phyloP scores from a whole-genome alignment of 2,329 filamentous ascomycete genomes.

The Polychaeton citri region DNA sequence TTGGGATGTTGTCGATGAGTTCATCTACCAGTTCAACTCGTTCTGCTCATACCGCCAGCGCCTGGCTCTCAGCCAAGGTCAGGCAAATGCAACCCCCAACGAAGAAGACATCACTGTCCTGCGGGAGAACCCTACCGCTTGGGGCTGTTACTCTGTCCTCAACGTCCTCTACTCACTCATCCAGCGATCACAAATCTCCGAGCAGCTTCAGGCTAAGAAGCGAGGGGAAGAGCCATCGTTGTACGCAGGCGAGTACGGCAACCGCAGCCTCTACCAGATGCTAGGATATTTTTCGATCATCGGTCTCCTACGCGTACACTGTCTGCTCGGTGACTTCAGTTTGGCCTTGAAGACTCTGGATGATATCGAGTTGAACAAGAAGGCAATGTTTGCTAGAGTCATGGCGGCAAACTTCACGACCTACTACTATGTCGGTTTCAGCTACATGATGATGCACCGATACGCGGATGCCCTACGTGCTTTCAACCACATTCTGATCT shows the following conservation, averaged over 20 bases:
- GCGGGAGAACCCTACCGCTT: conserved; percentile 94
- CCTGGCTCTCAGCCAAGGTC: conserved; percentile 53
- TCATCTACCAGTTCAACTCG: conserved; percentile 99
- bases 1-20: conserved; percentile 99
- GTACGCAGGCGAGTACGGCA: conserved; percentile 90
- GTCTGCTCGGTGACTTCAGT: conserved; percentile 92
- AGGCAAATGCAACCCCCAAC: conserved; percentile 45
- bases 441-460: conserved; percentile 99
- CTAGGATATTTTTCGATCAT: conserved; percentile 99
- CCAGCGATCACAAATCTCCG: conserved; percentile 93
- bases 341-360: conserved; percentile 97
- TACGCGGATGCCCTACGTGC: conserved; percentile 99
- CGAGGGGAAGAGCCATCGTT: conserved; percentile 77
- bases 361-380: conserved; percentile 99
- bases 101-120: conserved; percentile 86
- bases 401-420: conserved; percentile 99
- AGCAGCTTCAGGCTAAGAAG: conserved; percentile 92
- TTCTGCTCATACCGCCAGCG: conserved; percentile 96
- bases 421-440: conserved; percentile 99
- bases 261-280: conserved; percentile 92
- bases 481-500: conserved; percentile 99
- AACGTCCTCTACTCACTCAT: conserved; percentile 99
- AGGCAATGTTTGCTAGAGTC: conserved; percentile 98
- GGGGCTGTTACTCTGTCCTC: conserved; percentile 98
- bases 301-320: conserved; percentile 89